phyloP scores from a whole-genome alignment of 75 land plant species.

The Selaginella moellendorffii region DNA sequence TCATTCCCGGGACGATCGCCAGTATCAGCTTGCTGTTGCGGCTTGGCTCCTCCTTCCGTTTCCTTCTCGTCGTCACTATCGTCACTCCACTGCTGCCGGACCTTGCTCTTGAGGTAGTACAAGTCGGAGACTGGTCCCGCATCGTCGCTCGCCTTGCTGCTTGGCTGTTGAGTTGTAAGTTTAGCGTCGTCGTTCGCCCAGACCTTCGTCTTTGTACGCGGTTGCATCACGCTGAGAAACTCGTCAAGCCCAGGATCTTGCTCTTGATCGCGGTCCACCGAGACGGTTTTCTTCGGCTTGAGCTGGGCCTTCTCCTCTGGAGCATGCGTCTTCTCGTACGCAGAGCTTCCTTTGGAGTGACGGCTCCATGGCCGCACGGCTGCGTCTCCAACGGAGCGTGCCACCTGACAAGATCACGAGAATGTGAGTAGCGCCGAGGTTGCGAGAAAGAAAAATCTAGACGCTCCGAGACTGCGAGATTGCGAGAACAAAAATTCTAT shows the following conservation, averaged over 20 bases:
- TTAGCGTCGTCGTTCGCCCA: slow-evolving; percentile 75
- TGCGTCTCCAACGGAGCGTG: slow-evolving; percentile 68
- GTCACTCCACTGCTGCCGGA: slow-evolving; percentile 52
- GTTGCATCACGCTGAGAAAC: slow-evolving; percentile 82
- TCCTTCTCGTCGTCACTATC: slow-evolving; percentile 15
- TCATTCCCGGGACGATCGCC: too few species aligned
- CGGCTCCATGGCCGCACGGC: slow-evolving; percentile 89
- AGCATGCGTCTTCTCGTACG: slow-evolving; percentile 14
- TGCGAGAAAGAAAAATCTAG: too few species aligned
- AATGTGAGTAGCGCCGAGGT: neutral
- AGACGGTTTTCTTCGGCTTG: slow-evolving; percentile 30
- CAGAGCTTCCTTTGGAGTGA: slow-evolving; percentile 43
- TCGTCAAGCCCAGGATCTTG: slow-evolving; percentile 60
- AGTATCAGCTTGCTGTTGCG: too few species aligned
- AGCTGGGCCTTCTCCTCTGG: slow-evolving; percentile 9
- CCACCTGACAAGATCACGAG: slow-evolving; percentile 38
- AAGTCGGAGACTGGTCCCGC: slow-evolving; percentile 29
- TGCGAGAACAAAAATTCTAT: neutral
- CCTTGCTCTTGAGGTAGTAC: slow-evolving; percentile 67
- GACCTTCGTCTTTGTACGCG: slow-evolving; percentile 59
- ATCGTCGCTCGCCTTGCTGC: neutral
- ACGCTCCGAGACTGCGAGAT: too few species aligned
- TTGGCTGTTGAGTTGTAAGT: too few species aligned
- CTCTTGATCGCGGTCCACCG: too few species aligned
- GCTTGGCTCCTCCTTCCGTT: slow-evolving; percentile 14